Evolutionary conservation across 257 asterid species (phyloP).

Genomic region (Solanum chiquidenum): DNA sequence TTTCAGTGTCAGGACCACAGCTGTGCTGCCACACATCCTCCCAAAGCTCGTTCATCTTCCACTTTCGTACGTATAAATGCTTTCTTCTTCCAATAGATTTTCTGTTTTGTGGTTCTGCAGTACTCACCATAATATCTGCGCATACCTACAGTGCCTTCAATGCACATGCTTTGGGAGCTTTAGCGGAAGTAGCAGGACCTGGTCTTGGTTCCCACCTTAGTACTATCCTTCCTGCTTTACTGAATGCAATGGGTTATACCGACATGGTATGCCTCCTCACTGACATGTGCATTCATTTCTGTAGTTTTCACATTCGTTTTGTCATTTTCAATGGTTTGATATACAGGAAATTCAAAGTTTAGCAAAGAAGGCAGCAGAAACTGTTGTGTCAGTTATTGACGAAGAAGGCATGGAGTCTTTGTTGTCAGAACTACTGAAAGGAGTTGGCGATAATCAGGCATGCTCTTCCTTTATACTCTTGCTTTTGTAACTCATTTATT

Average conservation of each 20-base stretch:
- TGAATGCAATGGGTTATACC: conserved; percentile 64
- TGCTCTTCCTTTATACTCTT: conserved; percentile 11
- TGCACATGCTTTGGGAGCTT: conserved; percentile 99
- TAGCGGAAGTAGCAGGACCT: conserved; percentile 97
- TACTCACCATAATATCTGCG: conserved; percentile 7
- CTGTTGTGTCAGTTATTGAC: conserved; percentile 84
- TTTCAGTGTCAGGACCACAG: conserved; percentile 88
- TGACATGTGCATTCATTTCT: neutral
- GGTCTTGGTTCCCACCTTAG: conserved; percentile 90
- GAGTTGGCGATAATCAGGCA: conserved; percentile 82
- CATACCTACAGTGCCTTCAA: conserved; percentile 67
- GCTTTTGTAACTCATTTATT: neutral
- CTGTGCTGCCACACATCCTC: conserved; percentile 97
- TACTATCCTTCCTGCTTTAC: conserved; percentile 81
- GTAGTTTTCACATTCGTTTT: neutral
- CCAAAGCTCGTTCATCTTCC: conserved; percentile 97
- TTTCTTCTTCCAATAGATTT: conserved; percentile 6
- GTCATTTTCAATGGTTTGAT: neutral
- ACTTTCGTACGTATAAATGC: conserved; percentile 54
- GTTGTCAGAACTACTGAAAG: conserved; percentile 82
- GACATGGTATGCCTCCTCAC: conserved; percentile 41
- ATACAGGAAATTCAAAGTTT: conserved; percentile 51
- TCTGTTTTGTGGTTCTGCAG: neutral
- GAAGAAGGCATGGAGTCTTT: conserved; percentile 84
- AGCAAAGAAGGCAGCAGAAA: conserved; percentile 91